Conservation (phyloP, 345 rosid genomes). For the Capsella bursapastoris region DNA sequence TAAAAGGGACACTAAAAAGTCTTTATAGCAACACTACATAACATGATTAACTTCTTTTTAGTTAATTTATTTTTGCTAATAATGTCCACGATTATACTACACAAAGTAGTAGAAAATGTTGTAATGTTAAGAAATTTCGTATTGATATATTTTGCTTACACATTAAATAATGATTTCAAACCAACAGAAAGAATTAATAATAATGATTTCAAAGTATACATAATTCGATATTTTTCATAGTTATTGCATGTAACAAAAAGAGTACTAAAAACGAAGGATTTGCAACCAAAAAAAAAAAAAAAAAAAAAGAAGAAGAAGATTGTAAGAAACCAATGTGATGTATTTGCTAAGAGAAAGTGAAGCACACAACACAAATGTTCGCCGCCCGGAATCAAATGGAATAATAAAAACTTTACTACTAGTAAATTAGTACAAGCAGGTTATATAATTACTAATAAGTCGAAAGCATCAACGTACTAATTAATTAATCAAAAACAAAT, state of each 20-base stretch:
- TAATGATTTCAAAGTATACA: neutral
- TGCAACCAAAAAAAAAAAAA: constrained; percentile 1
- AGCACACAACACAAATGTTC: constrained; percentile 30
- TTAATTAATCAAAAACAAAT: too few relatives aligned
- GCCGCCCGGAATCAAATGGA: neutral
- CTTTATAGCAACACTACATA: constrained; percentile 28
- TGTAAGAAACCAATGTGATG: constrained; percentile 8
- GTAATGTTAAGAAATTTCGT: too few relatives aligned
- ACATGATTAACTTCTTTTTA: neutral
- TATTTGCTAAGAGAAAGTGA: constrained; percentile 31
- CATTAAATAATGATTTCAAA: neutral
- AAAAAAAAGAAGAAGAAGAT: neutral
- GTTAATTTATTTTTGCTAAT: too few relatives aligned
- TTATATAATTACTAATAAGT: too few relatives aligned
- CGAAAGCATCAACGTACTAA: too few relatives aligned
- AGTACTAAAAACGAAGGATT: constrained; percentile 7
- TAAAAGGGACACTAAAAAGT: constrained; percentile 37
- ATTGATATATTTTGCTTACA: too few relatives aligned
- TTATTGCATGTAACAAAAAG: constrained; percentile 3
- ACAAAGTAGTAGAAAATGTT: too few relatives aligned
- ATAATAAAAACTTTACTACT: neutral
- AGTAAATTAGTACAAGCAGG: neutral
- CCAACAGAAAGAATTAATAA: neutral
- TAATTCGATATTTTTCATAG: neutral
- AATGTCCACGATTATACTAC: too few relatives aligned